Conservation (phyloP, 2,329 filamentous ascomycete genomes). For the Coleophoma eucalyptorum region DNA sequence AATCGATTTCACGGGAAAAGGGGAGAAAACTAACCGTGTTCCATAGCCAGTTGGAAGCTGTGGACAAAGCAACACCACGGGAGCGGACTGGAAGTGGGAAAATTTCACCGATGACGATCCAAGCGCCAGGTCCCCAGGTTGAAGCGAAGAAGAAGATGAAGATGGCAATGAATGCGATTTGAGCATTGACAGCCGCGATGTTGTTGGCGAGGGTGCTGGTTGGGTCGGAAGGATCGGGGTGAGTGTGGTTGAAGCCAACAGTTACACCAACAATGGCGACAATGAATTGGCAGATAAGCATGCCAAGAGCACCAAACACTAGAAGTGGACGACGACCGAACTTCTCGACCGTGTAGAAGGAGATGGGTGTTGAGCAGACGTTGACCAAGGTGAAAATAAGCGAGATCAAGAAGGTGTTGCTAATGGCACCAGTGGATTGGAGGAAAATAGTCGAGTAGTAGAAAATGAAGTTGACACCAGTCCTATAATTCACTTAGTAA, state of each 20-base stretch:
- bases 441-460: constrained; percentile 83
- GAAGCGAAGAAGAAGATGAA: constrained; percentile 89
- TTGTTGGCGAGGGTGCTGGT: constrained; percentile 35
- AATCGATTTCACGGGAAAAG: constrained; percentile 62
- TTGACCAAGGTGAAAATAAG: constrained; percentile 91
- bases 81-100: constrained; percentile 84
- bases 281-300: constrained; percentile 84
- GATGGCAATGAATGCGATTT: constrained; percentile 83
- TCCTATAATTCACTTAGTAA: constrained; percentile 46
- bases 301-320: constrained; percentile 72
- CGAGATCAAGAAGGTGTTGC: constrained; percentile 77
- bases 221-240: constrained; percentile 41
- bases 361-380: constrained; percentile 74
- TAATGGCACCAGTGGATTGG: constrained; percentile 67
- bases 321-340: constrained; percentile 78
- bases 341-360: constrained; percentile 80
- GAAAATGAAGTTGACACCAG: constrained; percentile 89
- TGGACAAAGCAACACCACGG: constrained; percentile 78
- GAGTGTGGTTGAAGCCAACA: constrained; percentile 72
- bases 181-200: constrained; percentile 54
- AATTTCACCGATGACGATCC: constrained; percentile 82
- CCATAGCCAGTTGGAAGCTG: constrained; percentile 87
- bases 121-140: constrained; percentile 79
- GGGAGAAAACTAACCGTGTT: constrained; percentile 65
- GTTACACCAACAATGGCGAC: constrained; percentile 57